Conservation (phyloP, 2,329 filamentous ascomycete species). For the Aspergillus brasiliensis region DNA sequence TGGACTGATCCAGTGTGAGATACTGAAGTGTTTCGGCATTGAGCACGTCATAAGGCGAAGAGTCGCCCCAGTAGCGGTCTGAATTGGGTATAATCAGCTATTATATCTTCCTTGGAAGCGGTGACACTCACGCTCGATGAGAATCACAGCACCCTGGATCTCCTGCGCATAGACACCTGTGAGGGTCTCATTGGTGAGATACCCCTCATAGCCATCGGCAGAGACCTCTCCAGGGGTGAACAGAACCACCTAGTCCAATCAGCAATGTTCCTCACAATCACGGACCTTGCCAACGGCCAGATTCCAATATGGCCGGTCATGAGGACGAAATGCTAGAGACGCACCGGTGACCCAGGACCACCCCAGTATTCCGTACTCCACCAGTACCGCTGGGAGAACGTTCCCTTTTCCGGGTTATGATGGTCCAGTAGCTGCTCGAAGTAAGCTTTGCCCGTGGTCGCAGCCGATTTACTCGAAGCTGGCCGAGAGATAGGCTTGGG, state of each 20-base stretch:
- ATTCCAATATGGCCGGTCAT: neutral
- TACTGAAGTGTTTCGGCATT: conserved; percentile 58
- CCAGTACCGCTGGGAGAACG: conserved; percentile 58
- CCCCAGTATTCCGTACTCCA: conserved; percentile 56
- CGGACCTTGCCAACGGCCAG: neutral
- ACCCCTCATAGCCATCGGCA: conserved; percentile 51
- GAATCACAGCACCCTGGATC: conserved; percentile 56
- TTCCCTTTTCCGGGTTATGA: conserved; percentile 56
- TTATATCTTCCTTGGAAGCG: neutral
- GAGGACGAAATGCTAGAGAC: conserved; percentile 16
- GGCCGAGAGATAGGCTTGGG: neutral
- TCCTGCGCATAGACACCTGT: conserved; percentile 56
- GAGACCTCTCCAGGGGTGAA: conserved; percentile 57
- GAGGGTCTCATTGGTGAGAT: conserved; percentile 54
- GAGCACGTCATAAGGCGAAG: conserved; percentile 54
- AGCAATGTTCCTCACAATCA: neutral
- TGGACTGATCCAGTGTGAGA: conserved; percentile 56
- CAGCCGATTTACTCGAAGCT: neutral
- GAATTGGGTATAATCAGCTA: neutral
- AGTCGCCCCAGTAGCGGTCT: conserved; percentile 62
- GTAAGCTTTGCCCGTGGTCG: neutral
- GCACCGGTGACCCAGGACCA: conserved; percentile 57
- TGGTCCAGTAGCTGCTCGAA: conserved; percentile 64
- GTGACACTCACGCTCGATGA: conserved; percentile 54
- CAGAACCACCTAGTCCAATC: conserved; percentile 44